phyloP scores from a whole-genome alignment of 345 rosid genomes.

The Nephelium lappaceum region DNA sequence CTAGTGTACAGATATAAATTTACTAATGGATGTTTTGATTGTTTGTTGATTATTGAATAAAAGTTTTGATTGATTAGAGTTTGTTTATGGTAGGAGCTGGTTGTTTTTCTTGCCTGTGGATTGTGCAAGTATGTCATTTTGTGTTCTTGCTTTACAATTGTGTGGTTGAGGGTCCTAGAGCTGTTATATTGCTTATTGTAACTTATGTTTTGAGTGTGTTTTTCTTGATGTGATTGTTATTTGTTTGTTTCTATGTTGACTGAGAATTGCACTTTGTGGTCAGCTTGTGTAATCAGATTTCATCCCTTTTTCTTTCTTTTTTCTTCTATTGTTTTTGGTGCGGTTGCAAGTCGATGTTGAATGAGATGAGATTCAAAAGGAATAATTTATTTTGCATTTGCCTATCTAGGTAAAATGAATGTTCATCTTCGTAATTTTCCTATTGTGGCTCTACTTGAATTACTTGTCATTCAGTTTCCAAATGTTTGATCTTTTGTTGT shows the following conservation, averaged over 20 bases:
- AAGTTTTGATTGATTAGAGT: not conserved
- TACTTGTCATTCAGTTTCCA: not conserved
- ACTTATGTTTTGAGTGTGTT: not conserved
- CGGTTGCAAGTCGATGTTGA: not conserved
- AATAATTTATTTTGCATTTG: not conserved
- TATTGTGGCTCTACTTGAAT: not conserved
- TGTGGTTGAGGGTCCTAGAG: not conserved
- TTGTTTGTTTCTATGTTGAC: not conserved
- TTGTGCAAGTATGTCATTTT: not conserved
- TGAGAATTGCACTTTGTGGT: not conserved
- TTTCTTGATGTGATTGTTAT: not conserved
- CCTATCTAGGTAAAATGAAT: too few relatives aligned
- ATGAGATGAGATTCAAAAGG: not conserved
- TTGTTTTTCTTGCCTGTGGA: not conserved
- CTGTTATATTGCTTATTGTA: not conserved
- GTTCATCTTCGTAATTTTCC: not conserved
- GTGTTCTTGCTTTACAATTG: not conserved
- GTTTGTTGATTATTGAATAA: slow-evolving; percentile 1
- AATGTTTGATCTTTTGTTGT: slow-evolving; percentile 1
- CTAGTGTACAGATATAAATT: not conserved
- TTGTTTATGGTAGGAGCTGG: not conserved
- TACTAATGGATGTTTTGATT: slow-evolving; percentile 5
- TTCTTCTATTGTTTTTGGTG: not conserved
- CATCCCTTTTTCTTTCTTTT: not conserved
- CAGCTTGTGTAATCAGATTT: not conserved